Evolutionary conservation across 371 early-diverging fungal genomes (phyloP).

Genomic region (Syncephalastrum sp.): DNA sequence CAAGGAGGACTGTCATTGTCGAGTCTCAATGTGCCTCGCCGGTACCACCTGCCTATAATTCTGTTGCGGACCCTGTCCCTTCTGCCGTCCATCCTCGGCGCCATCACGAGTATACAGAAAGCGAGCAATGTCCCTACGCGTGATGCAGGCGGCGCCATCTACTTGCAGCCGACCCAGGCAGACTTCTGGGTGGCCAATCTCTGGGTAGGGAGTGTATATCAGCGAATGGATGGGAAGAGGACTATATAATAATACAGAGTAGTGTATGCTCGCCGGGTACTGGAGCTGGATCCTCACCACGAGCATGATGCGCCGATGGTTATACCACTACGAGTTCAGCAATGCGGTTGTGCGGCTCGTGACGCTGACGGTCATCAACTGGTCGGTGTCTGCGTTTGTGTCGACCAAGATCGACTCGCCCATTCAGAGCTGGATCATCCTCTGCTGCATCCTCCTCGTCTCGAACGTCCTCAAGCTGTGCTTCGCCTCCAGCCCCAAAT

Average conservation of each 20-base stretch:
- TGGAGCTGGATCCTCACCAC: conserved; percentile 62
- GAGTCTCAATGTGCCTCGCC: conserved; percentile 45
- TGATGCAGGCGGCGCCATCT: conserved; percentile 51
- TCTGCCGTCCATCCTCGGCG: conserved; percentile 49
- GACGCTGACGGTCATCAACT: conserved; percentile 51
- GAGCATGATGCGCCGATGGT: conserved; percentile 62
- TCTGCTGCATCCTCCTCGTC: conserved; percentile 44
- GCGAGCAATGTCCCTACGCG: conserved; percentile 39
- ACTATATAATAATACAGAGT: background rate
- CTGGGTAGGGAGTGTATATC: conserved; percentile 43
- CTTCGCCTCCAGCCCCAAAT: conserved; percentile 48
- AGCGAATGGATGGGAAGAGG: background rate
- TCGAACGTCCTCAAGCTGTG: conserved; percentile 52
- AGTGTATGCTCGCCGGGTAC: conserved; percentile 43
- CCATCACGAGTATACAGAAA: conserved; percentile 36
- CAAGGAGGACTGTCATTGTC: conserved; percentile 28
- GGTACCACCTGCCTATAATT: conserved; percentile 38
- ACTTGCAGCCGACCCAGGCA: conserved; percentile 45
- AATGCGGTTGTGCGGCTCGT: conserved; percentile 59
- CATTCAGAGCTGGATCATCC: conserved; percentile 51
- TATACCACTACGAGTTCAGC: conserved; percentile 58
- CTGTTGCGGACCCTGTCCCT: conserved; percentile 43
- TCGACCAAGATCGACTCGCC: conserved; percentile 45
- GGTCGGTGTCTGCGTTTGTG: conserved; percentile 50
- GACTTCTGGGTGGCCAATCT: conserved; percentile 59